A percentile compares a stretch with the other conserved stretches of the same genome.
Evolutionary conservation across 768 basidiomycete species (phyloP).

Genomic region (Sporobolomyces pararoseus): DNA sequence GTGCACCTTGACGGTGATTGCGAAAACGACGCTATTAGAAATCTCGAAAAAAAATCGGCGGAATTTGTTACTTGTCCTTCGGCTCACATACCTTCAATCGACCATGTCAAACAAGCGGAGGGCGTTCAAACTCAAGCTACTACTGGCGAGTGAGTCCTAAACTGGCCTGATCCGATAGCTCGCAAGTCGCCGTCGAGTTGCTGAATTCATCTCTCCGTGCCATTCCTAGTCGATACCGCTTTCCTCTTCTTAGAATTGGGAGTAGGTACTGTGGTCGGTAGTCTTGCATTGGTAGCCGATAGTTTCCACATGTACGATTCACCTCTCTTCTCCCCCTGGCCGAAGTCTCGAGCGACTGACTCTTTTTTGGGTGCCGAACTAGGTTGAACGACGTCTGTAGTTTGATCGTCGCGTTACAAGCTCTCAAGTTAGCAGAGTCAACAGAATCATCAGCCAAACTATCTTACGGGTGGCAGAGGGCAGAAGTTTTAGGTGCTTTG

Average conservation of each 20-base stretch:
- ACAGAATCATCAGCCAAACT: slow-evolving; percentile 64
- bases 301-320: slow-evolving; percentile 85
- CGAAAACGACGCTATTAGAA: too few relatives aligned
- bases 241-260: slow-evolving; percentile 86
- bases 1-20: too few relatives aligned
- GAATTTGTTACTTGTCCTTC: too few relatives aligned
- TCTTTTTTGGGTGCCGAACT: too few relatives aligned
- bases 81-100: too few relatives aligned
- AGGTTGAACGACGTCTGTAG: slow-evolving; percentile 74
- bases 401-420: slow-evolving; percentile 88
- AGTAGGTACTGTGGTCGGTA: slow-evolving; percentile 57
- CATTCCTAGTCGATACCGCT: slow-evolving; percentile 61
- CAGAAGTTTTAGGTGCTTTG: slow-evolving; percentile 58
- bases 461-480: slow-evolving; percentile 99
- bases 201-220: too few relatives aligned
- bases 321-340: background rate
- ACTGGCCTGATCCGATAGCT: too few relatives aligned
- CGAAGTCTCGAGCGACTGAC: too few relatives aligned
- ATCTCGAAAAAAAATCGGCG: too few relatives aligned
- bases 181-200: too few relatives aligned
- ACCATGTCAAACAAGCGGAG: slow-evolving; percentile 23
- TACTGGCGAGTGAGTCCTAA: slow-evolving; percentile 30
- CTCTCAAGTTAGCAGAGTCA: slow-evolving; percentile 75
- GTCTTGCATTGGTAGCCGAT: slow-evolving; percentile 70
- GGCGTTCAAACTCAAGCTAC: slow-evolving; percentile 41